Conservation (phyloP, 225 moss, liverwort and hornwort genomes). For the Rhytidiadelphus loreus region DNA sequence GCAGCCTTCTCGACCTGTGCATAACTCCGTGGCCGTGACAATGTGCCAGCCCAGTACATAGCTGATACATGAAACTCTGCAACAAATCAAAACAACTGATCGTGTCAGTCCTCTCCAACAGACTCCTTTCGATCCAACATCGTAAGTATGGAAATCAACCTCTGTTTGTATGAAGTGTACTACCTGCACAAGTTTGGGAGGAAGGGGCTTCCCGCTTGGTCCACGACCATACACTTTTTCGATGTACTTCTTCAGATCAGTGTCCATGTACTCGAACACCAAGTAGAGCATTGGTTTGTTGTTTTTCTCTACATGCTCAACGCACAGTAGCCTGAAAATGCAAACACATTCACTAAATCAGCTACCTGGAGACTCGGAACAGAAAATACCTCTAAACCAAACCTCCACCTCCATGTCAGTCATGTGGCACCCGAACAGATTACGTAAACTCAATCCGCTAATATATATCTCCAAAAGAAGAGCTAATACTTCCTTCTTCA, state of each 20-base stretch:
- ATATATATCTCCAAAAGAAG: too few relatives aligned
- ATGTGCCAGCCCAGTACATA: constrained; percentile 43
- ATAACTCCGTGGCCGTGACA: constrained; percentile 50
- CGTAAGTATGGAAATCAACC: background rate
- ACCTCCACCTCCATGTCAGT: background rate
- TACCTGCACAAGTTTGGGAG: constrained; percentile 37
- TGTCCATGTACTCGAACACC: constrained; percentile 53
- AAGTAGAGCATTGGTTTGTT: constrained; percentile 38
- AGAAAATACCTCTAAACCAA: background rate
- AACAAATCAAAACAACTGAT: background rate
- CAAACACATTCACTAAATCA: background rate
- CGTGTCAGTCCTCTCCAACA: background rate
- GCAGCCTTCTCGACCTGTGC: constrained; percentile 13
- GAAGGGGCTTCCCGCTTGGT: constrained; percentile 24
- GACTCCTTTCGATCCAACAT: background rate
- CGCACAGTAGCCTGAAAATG: constrained; percentile 15
- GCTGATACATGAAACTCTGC: constrained; percentile 50
- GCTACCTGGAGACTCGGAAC: background rate
- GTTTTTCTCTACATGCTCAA: constrained; percentile 37
- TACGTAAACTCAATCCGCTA: background rate
- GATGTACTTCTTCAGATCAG: constrained; percentile 42
- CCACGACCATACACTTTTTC: constrained; percentile 30
- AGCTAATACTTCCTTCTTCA: background rate
- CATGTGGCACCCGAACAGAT: background rate
- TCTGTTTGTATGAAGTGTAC: too few relatives aligned